Percentiles rank a stretch among this genome's conserved stretches.
Evolutionary conservation across 2,329 filamentous ascomycete genomes (phyloP).

Genomic region (Exophiala viscosa): DNA sequence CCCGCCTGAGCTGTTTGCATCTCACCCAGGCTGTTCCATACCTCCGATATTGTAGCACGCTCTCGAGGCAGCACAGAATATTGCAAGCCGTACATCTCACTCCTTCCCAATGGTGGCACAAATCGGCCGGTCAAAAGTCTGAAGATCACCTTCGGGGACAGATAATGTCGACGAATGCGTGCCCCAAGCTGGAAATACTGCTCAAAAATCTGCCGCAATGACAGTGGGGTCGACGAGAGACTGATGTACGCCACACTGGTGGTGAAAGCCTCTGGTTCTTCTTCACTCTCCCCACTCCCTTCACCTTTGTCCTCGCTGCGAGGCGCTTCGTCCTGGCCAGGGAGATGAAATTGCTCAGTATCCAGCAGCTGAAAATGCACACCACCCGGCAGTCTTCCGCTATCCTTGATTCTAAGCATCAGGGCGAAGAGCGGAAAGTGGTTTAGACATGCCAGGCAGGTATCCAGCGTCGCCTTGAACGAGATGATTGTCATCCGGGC

Average conservation of each 20-base stretch:
- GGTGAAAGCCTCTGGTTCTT: conserved; percentile 10
- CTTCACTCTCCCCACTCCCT: conserved; percentile 1
- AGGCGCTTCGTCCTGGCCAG: conserved; percentile 6
- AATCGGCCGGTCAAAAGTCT: conserved; percentile 87
- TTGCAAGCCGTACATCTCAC: conserved; percentile 91
- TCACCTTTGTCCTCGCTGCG: background rate
- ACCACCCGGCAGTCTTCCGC: conserved; percentile 75
- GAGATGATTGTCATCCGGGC: conserved; percentile 93
- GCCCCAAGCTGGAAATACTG: conserved; percentile 95
- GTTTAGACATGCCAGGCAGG: conserved; percentile 86
- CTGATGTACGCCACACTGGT: conserved; percentile 21
- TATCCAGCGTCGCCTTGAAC: conserved; percentile 87
- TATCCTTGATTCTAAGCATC: conserved; percentile 94
- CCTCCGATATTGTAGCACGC: conserved; percentile 73
- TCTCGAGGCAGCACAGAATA: conserved; percentile 93
- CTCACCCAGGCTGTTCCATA: conserved; percentile 72
- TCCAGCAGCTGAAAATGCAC: conserved; percentile 24
- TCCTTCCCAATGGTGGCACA: conserved; percentile 89
- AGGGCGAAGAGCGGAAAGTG: conserved; percentile 96
- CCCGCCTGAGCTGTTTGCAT: background rate
- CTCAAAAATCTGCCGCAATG: conserved; percentile 90
- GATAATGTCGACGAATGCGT: conserved; percentile 90
- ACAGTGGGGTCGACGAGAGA: conserved; percentile 74
- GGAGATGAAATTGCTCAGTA: conserved; percentile 9
- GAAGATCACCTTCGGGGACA: conserved; percentile 81